Conservation (phyloP, 805 yeast genomes). For the Kazachstania taianensis region DNA sequence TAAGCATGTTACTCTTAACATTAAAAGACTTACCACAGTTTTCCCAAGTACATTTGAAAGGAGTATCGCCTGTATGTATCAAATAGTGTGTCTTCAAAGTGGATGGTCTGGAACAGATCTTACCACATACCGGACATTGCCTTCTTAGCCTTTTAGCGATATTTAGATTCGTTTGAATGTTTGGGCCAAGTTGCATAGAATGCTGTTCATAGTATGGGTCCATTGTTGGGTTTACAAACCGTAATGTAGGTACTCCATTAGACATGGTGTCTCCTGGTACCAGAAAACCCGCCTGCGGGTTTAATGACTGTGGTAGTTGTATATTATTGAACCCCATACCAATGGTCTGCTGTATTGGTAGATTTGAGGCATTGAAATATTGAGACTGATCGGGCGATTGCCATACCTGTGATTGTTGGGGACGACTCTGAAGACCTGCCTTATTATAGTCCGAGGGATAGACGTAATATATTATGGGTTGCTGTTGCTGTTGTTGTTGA, state of each 20-base stretch:
- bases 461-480: too few relatives aligned
- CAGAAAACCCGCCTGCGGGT: too few relatives aligned
- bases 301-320: too few relatives aligned
- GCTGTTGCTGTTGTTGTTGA: too few relatives aligned
- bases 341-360: too few relatives aligned
- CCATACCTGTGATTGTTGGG: too few relatives aligned
- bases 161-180: conserved; percentile 8
- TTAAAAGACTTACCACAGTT: conserved; percentile 62
- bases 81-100: conserved; percentile 71
- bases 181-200: background rate
- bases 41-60: conserved; percentile 52
- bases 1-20: conserved; percentile 69
- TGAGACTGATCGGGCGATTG: too few relatives aligned
- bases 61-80: conserved; percentile 77
- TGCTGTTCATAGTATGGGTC: background rate
- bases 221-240: background rate
- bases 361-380: too few relatives aligned
- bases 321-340: too few relatives aligned
- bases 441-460: too few relatives aligned
- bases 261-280: background rate
- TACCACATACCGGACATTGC: conserved; percentile 49
- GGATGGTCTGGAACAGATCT: conserved; percentile 73
- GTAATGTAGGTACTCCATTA: background rate
- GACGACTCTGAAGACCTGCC: too few relatives aligned
- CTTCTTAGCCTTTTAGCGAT: conserved; percentile 22